Evolutionary conservation across 2,329 filamentous ascomycete species (phyloP).

Genomic region (Xylaria sp.): DNA sequence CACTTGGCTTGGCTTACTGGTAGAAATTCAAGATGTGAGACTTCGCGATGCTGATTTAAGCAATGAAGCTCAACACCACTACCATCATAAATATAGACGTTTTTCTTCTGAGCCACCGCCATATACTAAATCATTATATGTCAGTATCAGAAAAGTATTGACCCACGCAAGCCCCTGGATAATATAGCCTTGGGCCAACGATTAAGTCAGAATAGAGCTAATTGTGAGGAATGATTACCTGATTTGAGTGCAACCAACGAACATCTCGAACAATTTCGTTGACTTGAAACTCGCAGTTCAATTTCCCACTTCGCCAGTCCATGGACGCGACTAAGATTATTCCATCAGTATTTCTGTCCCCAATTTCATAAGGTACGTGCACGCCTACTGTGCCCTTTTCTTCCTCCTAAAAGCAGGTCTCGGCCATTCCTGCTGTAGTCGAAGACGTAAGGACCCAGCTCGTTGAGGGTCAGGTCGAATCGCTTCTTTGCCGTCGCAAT

Average conservation of each 20-base stretch:
- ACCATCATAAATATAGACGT: conserved; percentile 94
- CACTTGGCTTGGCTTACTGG: conserved; percentile 18
- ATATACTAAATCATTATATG: conserved; percentile 25
- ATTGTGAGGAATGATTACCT: conserved; percentile 19
- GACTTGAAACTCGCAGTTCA: conserved; percentile 90
- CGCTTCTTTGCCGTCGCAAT: conserved; percentile 89
- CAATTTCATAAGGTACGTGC: not conserved
- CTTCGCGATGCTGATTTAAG: conserved; percentile 86
- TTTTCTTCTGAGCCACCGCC: conserved; percentile 80
- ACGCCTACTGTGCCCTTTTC: conserved; percentile 75
- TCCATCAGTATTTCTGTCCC: conserved; percentile 13
- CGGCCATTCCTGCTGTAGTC: conserved; percentile 92
- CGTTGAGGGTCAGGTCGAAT: conserved; percentile 84
- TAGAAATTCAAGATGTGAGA: conserved; percentile 82
- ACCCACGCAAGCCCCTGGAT: not conserved
- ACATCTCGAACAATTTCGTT: conserved; percentile 89
- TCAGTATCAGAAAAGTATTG: not conserved
- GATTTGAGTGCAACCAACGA: conserved; percentile 86
- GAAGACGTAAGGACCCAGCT: conserved; percentile 83
- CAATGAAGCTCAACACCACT: conserved; percentile 85
- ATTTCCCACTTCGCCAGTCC: conserved; percentile 92
- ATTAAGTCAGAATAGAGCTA: not conserved
- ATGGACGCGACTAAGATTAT: conserved; percentile 74
- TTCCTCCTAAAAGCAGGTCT: conserved; percentile 81
- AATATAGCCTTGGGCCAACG: not conserved